Percentiles rank a stretch among this genome's conserved stretches.
Conservation (phyloP, 2,329 filamentous ascomycete species). For the Aphanoascus verrucosus region DNA sequence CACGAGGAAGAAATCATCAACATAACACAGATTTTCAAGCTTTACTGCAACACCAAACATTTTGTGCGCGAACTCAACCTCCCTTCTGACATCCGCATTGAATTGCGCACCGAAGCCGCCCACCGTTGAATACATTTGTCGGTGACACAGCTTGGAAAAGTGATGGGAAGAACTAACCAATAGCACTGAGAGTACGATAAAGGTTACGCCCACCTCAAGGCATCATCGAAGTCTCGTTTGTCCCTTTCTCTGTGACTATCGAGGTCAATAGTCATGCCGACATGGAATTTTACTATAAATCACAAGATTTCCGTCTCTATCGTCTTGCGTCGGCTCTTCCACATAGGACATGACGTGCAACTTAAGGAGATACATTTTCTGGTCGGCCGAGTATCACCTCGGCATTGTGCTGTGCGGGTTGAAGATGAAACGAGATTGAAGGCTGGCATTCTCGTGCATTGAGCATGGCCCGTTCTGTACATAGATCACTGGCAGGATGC, state of each 20-base stretch:
- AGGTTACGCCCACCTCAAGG: slow-evolving; percentile 16
- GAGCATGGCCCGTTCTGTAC: no score
- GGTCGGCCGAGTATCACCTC: neutral
- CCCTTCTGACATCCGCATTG: no score
- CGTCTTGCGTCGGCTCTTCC: slow-evolving; percentile 34
- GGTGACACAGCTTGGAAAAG: no score
- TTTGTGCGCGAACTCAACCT: no score
- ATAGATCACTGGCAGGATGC: neutral
- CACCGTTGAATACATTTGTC: no score
- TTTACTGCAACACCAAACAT: no score
- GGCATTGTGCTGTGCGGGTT: neutral
- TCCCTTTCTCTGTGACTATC: slow-evolving; percentile 27
- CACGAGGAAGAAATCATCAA: no score
- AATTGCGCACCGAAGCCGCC: no score
- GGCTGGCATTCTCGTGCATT: neutral
- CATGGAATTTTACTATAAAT: slow-evolving; percentile 23
- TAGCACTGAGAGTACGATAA: no score
- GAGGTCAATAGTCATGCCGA: slow-evolving; percentile 39
- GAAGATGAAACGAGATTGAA: neutral
- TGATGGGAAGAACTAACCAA: neutral
- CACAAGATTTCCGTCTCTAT: slow-evolving; percentile 26
- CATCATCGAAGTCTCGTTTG: slow-evolving; percentile 38
- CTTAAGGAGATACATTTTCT: slow-evolving; percentile 34
- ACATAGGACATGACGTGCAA: slow-evolving; percentile 34
- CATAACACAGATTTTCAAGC: no score